phyloP scores from a whole-genome alignment of 306 rosid genomes.

The Malus sylvestris region DNA sequence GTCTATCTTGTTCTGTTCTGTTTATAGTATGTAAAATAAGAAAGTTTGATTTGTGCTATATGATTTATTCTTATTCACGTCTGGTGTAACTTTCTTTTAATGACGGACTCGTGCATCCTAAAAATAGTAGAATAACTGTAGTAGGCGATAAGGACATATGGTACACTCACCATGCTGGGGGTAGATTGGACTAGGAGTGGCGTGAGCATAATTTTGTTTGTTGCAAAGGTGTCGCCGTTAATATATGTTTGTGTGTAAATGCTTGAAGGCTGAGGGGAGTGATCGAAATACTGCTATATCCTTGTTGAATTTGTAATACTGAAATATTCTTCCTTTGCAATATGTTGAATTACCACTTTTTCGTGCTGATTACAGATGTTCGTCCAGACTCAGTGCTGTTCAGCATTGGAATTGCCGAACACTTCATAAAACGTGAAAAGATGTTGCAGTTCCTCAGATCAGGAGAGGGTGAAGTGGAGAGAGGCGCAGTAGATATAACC shows the following conservation, averaged over 20 bases:
- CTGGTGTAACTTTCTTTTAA: neutral
- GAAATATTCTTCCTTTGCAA: neutral
- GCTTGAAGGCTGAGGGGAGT: neutral
- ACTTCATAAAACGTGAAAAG: constrained; percentile 48
- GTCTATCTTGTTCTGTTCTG: neutral
- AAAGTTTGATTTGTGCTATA: neutral
- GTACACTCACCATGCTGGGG: neutral
- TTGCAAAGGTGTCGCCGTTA: neutral
- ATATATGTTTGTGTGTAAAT: neutral
- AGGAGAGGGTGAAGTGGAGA: constrained; percentile 41
- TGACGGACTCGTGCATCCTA: neutral
- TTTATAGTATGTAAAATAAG: neutral
- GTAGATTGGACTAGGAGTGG: neutral
- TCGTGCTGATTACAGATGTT: constrained; percentile 38
- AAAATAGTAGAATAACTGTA: neutral
- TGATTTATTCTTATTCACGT: constrained; percentile 1
- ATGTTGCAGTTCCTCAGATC: constrained; percentile 47
- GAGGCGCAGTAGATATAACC: constrained; percentile 35
- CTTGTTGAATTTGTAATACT: neutral
- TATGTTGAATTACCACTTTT: constrained; percentile 5
- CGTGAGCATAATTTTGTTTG: neutral
- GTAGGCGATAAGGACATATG: neutral
- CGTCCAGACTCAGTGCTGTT: constrained; percentile 41
- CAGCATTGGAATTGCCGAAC: constrained; percentile 59
- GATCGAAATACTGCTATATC: neutral